Base-by-base conservation (phyloP, 352 stramenopile genomes). In the Halophytophthora polymorphica region DNA sequence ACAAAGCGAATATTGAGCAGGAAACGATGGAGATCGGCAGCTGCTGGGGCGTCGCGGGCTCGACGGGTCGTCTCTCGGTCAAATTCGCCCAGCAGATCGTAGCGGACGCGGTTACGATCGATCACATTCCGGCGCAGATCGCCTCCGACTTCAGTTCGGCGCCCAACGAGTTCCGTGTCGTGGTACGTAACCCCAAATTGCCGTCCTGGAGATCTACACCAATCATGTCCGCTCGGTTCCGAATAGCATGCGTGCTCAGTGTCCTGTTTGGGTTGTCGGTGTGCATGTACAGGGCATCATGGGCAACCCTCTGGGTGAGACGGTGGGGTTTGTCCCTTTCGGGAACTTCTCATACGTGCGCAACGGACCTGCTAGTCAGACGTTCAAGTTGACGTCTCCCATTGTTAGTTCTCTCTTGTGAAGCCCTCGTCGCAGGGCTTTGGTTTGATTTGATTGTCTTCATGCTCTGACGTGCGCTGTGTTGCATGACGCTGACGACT, bases 1-100 rank as follows among this genome's bases (percentile, higher is more conserved):
- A 37, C 3, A 37, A 35, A 33, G 6, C 15, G 53, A 35, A 37
- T 2, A 6, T 38, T 29, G 10, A 36, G 8, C 50, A 91, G 79
- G 76, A 90, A 80, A 90, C 83, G 14, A 88, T 87, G 58, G 83
- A 90, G 51, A 81, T 94, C 13, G 86, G 86, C 13, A 89, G 74
- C 35, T 96, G 86, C 53, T 96, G 84, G 82, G 73, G 71, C 18
- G 69, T 94, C 29, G 48, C 52, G 6, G 77, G 83, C 0, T 53
- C 65, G 5, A 67, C 57, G 7, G 86, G 85, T 17, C 82, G 71
- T 10, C 66, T 96, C 12, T 90, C 86, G 0, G 73, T 96, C 14
- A 83, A 82, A 23, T 89, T 95, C 35, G 56, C 69, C 8, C 55
- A 74, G 6, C 73, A 77, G 42, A 82, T 95, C 40, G 47, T 90